Evolutionary conservation across 2,329 filamentous ascomycete genomes (phyloP).

Genomic region (Penicillium rolfsii): DNA sequence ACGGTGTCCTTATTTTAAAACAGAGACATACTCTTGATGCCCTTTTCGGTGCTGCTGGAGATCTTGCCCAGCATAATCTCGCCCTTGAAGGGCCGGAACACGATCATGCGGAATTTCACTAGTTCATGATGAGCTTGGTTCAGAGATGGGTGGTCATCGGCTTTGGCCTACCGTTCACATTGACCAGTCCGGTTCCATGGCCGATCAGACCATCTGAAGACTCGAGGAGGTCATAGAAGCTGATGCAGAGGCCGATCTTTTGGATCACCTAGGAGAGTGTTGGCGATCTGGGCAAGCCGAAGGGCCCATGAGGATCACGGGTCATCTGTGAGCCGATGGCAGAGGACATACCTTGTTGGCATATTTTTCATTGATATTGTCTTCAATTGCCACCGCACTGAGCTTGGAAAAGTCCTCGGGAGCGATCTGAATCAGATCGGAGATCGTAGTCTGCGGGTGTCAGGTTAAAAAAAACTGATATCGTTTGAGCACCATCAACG

Average conservation of each 20-base stretch:
- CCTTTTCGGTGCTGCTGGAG: constrained; percentile 69
- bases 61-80: constrained; percentile 89
- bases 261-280: constrained; percentile 71
- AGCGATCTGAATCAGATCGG: constrained; percentile 90
- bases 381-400: constrained; percentile 83
- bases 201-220: constrained; percentile 92
- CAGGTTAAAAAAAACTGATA: constrained; percentile 30
- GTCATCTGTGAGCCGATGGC: not conserved
- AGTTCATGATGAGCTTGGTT: constrained; percentile 10
- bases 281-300: constrained; percentile 2
- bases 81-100: constrained; percentile 94
- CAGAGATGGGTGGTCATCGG: not conserved
- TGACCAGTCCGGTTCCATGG: constrained; percentile 87
- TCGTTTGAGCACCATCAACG: constrained; percentile 26
- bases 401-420: constrained; percentile 84
- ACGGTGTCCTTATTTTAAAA: not conserved
- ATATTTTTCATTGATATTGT: constrained; percentile 97
- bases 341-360: constrained; percentile 72
- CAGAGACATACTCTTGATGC: constrained; percentile 64
- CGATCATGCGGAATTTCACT: constrained; percentile 92
- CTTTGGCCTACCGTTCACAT: constrained; percentile 74
- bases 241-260: constrained; percentile 90
- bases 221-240: constrained; percentile 86
- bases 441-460: constrained; percentile 75
- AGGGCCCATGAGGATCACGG: not conserved